Percentiles rank a stretch among this genome's conserved stretches.
These are phyloP conservation scores for Salix viminalis DNA, from an alignment of 345 rosid genomes.

Conservation along the genomic window DNA sequence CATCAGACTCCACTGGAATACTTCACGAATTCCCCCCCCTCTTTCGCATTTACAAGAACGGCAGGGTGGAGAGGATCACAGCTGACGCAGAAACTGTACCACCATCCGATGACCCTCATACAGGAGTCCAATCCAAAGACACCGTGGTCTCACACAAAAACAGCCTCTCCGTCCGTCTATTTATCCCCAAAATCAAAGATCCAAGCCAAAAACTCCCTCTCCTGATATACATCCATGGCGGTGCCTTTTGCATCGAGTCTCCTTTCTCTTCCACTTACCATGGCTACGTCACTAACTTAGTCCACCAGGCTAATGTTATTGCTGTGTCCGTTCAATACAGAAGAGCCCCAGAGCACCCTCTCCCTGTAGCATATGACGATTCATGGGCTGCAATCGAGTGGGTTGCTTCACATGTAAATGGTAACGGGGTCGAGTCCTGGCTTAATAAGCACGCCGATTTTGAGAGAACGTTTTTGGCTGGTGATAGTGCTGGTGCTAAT, in stretches of 20 bases:
- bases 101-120: conserved; percentile 4
- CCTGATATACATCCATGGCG: conserved; percentile 22
- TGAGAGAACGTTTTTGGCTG: conserved; percentile 3
- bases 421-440: conserved; percentile 21
- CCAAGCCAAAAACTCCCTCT: conserved; percentile 21
- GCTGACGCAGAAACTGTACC: background rate
- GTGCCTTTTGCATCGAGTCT: conserved; percentile 17
- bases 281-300: conserved; percentile 6
- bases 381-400: conserved; percentile 27
- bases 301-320: conserved; percentile 9
- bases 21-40: conserved; percentile 6
- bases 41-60: conserved; percentile 10
- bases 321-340: conserved; percentile 26
- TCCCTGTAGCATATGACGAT: conserved; percentile 19
- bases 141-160: background rate
- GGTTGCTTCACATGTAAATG: conserved; percentile 18
- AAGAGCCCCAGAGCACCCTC: conserved; percentile 24
- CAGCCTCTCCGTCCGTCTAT: conserved; percentile 6
- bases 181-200: background rate
- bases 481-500: conserved; percentile 24
- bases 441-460: conserved; percentile 13
- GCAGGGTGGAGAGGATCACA: conserved; percentile 8
- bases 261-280: conserved; percentile 19
- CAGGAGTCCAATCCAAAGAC: conserved; percentile 11
- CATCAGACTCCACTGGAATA: background rate